Percentiles rank a stretch among this genome's conserved stretches.
phyloP scores from a whole-genome alignment of 495 filamentous ascomycete genomes.

The Penicillium fimorum region DNA sequence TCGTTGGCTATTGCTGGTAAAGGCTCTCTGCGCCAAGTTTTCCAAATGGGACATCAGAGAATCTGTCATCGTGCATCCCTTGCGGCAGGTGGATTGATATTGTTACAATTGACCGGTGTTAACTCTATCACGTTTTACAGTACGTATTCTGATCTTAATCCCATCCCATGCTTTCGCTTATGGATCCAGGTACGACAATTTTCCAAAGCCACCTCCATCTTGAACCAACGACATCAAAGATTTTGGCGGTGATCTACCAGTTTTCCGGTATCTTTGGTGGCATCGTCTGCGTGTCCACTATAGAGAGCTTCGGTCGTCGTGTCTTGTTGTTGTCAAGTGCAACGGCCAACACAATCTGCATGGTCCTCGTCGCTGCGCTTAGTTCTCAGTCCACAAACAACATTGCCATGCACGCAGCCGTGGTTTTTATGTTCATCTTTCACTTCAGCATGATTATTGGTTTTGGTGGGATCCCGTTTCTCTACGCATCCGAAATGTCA shows the following conservation, averaged over 20 bases:
- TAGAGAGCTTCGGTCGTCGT: slow-evolving; percentile 28
- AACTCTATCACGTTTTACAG: slow-evolving; percentile 59
- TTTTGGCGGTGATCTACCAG: slow-evolving; percentile 23
- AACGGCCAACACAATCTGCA: slow-evolving; percentile 40
- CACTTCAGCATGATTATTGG: slow-evolving; percentile 51
- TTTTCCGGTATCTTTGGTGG: slow-evolving; percentile 16
- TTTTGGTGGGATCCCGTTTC: slow-evolving; percentile 51
- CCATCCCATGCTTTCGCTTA: neutral
- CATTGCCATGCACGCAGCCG: slow-evolving; percentile 29
- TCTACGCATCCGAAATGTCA: slow-evolving; percentile 53
- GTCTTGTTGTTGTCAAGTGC: slow-evolving; percentile 21
- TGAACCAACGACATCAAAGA: slow-evolving; percentile 11
- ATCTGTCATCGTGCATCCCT: slow-evolving; percentile 24
- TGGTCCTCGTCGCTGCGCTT: slow-evolving; percentile 40
- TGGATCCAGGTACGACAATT: slow-evolving; percentile 10
- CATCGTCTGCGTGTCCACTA: slow-evolving; percentile 18
- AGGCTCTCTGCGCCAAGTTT: slow-evolving; percentile 12
- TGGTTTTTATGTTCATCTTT: slow-evolving; percentile 53
- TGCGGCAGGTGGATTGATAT: slow-evolving; percentile 32
- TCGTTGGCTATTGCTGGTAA: slow-evolving; percentile 26
- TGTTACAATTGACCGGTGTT: slow-evolving; percentile 57
- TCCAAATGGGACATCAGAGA: slow-evolving; percentile 27
- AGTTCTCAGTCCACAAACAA: slow-evolving; percentile 21
- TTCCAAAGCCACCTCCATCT: slow-evolving; percentile 21
- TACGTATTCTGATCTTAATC: neutral